Evolutionary conservation across 768 basidiomycete genomes (phyloP), one percentile per base, ranked within the genome.

Genomic region (Russula virescens): DNA sequence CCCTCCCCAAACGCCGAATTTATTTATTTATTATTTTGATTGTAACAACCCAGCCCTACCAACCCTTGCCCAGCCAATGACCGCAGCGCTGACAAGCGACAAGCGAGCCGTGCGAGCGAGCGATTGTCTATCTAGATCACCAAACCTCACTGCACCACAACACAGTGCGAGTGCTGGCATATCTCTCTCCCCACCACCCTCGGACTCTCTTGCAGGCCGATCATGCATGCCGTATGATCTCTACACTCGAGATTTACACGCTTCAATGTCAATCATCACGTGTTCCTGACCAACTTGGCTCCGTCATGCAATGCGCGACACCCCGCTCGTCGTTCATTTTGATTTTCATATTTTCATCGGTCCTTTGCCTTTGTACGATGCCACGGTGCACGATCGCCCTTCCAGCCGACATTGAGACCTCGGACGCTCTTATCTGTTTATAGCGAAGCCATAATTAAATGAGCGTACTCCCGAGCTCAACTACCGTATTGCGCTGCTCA

Each of bases 391-490:
- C 13, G 38, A 11, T 38, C 13, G 10, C 38, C 8, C 38, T 38
- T 38, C 42, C 42, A 18, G 42, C 42, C 42, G 42, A 43, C 42
- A 5, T n/a, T n/a, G n/a, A n/a, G n/a, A n/a, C 50, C 16, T 60
- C 28, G 28, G 45, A 23, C 6, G 38, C 18, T 23, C 35, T 38
- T 40, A 58, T 58, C 23, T 58, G 35, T 34, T 35, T 19, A 34
- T 38, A 58, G 34, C 31, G 21, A 46, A 55, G 28, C 45, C 28
- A 16, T 23, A 14, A n/a, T 47, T 26, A 54, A 60, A 61, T 55
- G 45, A 48, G 6, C 9, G n/a, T 19, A 16, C 50, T 49, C 46
- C 52, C 57, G 63, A 54, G 31, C 63, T 64, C 63, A 60, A 55
- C 53, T 64, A 40, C 58, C 40, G 21, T 21, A 54, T 53, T 38